Conservation (phyloP, 805 yeast genomes). For the Scheffersomyces lignosus region DNA sequence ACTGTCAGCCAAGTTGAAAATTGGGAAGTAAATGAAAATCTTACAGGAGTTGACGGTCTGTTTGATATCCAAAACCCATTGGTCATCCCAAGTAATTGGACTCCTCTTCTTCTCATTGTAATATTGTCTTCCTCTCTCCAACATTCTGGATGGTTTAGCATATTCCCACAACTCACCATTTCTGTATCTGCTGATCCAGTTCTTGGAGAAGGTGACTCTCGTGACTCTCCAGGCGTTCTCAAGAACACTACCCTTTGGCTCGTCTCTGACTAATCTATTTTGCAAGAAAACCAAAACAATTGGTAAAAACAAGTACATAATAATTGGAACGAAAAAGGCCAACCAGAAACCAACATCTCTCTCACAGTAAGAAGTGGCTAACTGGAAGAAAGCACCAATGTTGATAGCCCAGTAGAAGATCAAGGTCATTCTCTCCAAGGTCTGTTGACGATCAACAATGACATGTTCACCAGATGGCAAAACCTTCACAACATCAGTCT, state of each 20-base stretch:
- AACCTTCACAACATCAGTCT: slow-evolving; percentile 57
- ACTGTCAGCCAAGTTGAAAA: slow-evolving; percentile 43
- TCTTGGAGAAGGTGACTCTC: slow-evolving; percentile 42
- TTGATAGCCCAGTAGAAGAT: slow-evolving; percentile 57
- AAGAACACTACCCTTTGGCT: slow-evolving; percentile 49
- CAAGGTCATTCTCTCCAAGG: slow-evolving; percentile 42
- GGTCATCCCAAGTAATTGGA: slow-evolving; percentile 40
- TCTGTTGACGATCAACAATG: slow-evolving; percentile 48
- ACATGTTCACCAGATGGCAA: slow-evolving; percentile 65
- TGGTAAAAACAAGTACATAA: slow-evolving; percentile 32
- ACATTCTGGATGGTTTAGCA: slow-evolving; percentile 47
- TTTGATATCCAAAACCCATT: slow-evolving; percentile 47
- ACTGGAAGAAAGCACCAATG: slow-evolving; percentile 53
- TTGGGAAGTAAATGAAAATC: slow-evolving; percentile 44
- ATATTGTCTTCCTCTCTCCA: slow-evolving; percentile 40
- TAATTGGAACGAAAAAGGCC: slow-evolving; percentile 50
- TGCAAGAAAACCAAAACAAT: slow-evolving; percentile 26
- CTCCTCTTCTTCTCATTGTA: slow-evolving; percentile 20
- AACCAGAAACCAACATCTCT: slow-evolving; percentile 56
- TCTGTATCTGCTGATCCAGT: slow-evolving; percentile 42
- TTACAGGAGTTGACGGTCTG: slow-evolving; percentile 46
- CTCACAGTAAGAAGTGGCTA: slow-evolving; percentile 53
- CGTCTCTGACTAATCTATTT: slow-evolving; percentile 26
- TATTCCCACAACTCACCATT: slow-evolving; percentile 47
- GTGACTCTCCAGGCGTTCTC: slow-evolving; percentile 42